These are phyloP conservation scores for Nicotiana paniculata DNA, from an alignment of 257 asterid species.

Conservation along the genomic window DNA sequence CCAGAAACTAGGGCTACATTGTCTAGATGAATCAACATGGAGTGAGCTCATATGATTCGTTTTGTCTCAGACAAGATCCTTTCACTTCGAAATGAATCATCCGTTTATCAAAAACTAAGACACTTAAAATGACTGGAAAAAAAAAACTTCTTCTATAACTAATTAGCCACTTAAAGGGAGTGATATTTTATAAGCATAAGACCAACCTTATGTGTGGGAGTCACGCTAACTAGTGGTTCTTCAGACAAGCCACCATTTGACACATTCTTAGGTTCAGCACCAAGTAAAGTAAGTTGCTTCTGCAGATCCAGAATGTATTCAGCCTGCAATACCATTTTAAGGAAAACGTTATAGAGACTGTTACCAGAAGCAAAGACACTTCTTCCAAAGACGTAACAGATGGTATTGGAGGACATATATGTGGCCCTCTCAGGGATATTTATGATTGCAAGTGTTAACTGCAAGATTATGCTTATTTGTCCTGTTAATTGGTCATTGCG, in stretches of 20 bases:
- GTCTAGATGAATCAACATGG: neutral
- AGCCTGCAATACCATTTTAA: slow-evolving; percentile 50
- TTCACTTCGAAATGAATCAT: neutral
- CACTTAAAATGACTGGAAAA: neutral
- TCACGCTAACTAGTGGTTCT: slow-evolving; percentile 65
- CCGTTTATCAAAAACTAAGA: neutral
- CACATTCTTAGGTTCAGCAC: slow-evolving; percentile 62
- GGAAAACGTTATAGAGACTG: neutral
- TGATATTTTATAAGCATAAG: neutral
- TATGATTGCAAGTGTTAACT: neutral
- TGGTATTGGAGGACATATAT: neutral
- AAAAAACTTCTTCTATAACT: slow-evolving; percentile 1
- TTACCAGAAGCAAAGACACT: neutral
- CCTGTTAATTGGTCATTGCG: neutral
- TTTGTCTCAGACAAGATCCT: neutral
- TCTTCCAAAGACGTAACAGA: neutral
- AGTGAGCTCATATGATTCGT: neutral
- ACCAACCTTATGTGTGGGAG: slow-evolving; percentile 65
- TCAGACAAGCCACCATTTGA: slow-evolving; percentile 63
- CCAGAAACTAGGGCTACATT: neutral
- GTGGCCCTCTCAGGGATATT: neutral
- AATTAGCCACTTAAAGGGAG: slow-evolving; percentile 1
- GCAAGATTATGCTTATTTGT: neutral
- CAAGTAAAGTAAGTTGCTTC: slow-evolving; percentile 79
- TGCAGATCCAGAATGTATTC: slow-evolving; percentile 89